Evolutionary conservation across 179 eudicot genomes (phyloP).

Genomic region (Spergularia azorica): DNA sequence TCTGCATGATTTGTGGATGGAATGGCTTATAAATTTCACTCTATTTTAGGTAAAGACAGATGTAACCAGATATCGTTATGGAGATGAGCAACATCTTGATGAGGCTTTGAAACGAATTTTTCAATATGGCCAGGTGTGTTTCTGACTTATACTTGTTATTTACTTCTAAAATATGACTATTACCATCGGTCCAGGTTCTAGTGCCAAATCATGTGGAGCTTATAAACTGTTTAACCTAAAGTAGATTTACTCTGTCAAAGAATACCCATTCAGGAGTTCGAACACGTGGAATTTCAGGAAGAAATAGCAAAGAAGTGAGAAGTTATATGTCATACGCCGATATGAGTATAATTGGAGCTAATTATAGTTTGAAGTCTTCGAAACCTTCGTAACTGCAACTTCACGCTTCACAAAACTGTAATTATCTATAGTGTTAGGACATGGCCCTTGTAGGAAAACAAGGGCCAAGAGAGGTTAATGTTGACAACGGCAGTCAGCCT

Average conservation of each 20-base stretch:
- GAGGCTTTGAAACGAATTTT: constrained; percentile 94
- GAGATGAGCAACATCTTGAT: constrained; percentile 96
- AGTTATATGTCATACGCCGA: not conserved
- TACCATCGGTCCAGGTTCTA: not conserved
- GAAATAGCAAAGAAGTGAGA: not conserved
- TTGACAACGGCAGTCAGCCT: too few species aligned
- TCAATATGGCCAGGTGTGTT: constrained; percentile 82
- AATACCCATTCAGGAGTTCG: not conserved
- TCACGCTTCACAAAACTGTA: not conserved
- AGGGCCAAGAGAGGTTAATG: too few species aligned
- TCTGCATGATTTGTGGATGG: constrained; percentile 8
- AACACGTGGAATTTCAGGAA: not conserved
- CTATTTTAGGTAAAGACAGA: constrained; percentile 74
- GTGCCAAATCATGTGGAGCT: not conserved
- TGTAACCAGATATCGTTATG: constrained; percentile 90
- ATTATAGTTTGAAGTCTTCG: not conserved
- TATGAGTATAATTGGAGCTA: not conserved
- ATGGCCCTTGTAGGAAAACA: too few species aligned
- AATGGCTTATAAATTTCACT: constrained; percentile 11
- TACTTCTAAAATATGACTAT: not conserved
- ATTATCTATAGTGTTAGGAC: too few species aligned
- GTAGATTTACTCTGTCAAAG: not conserved
- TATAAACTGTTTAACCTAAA: constrained; percentile 1
- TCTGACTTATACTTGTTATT: constrained; percentile 17
- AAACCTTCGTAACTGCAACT: not conserved